phyloP scores from a whole-genome alignment of 495 filamentous ascomycete genomes.

The Penicillium nucicola region DNA sequence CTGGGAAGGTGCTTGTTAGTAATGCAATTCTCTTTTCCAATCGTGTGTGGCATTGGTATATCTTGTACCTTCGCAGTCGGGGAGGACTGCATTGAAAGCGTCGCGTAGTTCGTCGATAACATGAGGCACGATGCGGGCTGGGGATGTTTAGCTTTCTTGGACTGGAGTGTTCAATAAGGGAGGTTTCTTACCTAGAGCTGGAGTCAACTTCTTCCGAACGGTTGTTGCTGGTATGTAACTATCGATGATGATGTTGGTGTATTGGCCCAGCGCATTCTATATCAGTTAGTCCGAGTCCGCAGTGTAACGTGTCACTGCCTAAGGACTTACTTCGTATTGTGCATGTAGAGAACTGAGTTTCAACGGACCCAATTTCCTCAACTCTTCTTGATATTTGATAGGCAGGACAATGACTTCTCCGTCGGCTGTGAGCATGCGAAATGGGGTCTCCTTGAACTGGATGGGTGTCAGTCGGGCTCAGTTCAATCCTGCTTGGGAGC shows the following conservation, averaged over 20 bases:
- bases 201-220: slow-evolving; percentile 24
- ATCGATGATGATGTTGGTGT: slow-evolving; percentile 25
- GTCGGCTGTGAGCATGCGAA: slow-evolving; percentile 31
- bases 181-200: slow-evolving; percentile 16
- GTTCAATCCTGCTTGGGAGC: neutral
- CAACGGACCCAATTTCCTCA: slow-evolving; percentile 15
- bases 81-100: slow-evolving; percentile 21
- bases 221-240: slow-evolving; percentile 25
- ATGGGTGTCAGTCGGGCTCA: neutral
- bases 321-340: slow-evolving; percentile 21
- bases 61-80: slow-evolving; percentile 24
- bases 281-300: neutral
- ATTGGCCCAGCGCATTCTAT: slow-evolving; percentile 31
- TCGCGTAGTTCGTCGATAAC: slow-evolving; percentile 27
- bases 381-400: slow-evolving; percentile 25
- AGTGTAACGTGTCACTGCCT: neutral
- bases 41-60: neutral
- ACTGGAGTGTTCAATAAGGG: neutral
- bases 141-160: neutral
- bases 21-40: neutral
- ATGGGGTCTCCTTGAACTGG: slow-evolving; percentile 29
- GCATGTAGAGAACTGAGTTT: slow-evolving; percentile 28
- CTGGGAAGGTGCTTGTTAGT: slow-evolving; percentile 5
- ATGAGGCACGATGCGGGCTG: slow-evolving; percentile 26
- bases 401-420: slow-evolving; percentile 34